Conservation (phyloP, 139 green algal genomes). For the Zygnema circumcarinatum region DNA sequence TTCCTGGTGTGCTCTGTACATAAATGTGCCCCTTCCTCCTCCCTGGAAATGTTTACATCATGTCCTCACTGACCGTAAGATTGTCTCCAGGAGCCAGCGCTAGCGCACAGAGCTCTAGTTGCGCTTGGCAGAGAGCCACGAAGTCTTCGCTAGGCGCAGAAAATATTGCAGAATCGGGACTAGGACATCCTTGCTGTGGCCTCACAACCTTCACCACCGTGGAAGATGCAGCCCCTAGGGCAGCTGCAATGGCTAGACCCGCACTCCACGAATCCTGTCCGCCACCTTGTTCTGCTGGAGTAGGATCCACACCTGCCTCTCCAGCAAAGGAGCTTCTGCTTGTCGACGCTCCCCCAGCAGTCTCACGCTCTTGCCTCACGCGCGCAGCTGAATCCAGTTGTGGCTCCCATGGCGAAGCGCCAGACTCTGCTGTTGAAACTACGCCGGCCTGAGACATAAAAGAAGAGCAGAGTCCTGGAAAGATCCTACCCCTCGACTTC, state of each 20-base stretch:
- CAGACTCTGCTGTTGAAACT: neutral
- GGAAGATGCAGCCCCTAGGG: neutral
- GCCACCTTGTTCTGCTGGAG: neutral
- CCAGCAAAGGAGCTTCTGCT: neutral
- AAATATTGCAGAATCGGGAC: neutral
- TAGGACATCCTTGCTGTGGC: neutral
- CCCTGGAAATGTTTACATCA: too few relatives aligned
- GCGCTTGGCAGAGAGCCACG: conserved; percentile 15
- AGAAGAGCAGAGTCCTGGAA: neutral
- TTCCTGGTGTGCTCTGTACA: too few relatives aligned
- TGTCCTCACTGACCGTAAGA: neutral
- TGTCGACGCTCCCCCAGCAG: too few relatives aligned
- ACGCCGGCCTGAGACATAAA: neutral
- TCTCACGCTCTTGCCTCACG: neutral
- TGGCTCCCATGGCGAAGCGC: neutral
- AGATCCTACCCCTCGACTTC: too few relatives aligned
- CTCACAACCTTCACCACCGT: conserved; percentile 16
- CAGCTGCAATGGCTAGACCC: conserved; percentile 21
- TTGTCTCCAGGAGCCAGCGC: neutral
- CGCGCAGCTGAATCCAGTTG: neutral
- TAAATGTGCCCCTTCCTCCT: too few relatives aligned
- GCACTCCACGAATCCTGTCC: neutral
- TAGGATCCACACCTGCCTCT: neutral
- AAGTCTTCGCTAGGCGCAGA: conserved; percentile 29
- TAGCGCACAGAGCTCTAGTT: conserved; percentile 1